Conservation (phyloP, 139 green algal genomes). For the Chlamydomonas sp. region DNA sequence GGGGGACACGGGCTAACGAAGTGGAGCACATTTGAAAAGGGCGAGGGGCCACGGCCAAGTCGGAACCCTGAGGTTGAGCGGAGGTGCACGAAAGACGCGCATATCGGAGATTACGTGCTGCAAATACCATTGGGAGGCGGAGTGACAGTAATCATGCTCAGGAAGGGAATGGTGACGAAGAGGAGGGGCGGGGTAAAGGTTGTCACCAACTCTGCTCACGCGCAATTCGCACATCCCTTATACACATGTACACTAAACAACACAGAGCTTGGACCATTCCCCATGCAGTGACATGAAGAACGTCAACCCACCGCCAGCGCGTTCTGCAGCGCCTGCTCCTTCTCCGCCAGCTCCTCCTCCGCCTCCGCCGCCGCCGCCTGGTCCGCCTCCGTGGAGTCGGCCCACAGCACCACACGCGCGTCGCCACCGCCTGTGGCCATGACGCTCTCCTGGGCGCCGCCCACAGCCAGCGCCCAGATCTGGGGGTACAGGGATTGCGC, state of each 20-base stretch:
- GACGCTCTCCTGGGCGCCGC: slow-evolving; percentile 27
- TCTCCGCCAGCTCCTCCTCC: slow-evolving; percentile 63
- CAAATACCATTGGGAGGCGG: too few relatives aligned
- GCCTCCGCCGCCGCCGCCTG: slow-evolving; percentile 56
- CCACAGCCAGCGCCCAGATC: slow-evolving; percentile 70
- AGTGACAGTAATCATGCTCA: too few relatives aligned
- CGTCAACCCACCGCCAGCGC: slow-evolving; percentile 67
- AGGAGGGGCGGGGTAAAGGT: neutral
- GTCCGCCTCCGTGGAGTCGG: slow-evolving; percentile 78
- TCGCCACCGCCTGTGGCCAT: slow-evolving; percentile 78
- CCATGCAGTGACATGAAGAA: too few relatives aligned
- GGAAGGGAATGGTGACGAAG: neutral
- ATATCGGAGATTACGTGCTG: too few relatives aligned
- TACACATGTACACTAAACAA: too few relatives aligned
- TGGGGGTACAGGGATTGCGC: neutral
- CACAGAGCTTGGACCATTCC: too few relatives aligned
- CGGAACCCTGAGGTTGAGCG: too few relatives aligned
- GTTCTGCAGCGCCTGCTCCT: slow-evolving; percentile 87
- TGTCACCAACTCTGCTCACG: neutral
- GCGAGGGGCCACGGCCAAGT: too few relatives aligned
- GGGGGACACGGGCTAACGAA: too few relatives aligned
- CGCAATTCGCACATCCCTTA: too few relatives aligned
- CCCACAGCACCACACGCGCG: slow-evolving; percentile 84
- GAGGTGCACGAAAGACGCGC: too few relatives aligned
- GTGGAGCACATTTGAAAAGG: too few relatives aligned